phyloP scores from a whole-genome alignment of 495 filamentous ascomycete genomes.

The Margaritispora aquatica region DNA sequence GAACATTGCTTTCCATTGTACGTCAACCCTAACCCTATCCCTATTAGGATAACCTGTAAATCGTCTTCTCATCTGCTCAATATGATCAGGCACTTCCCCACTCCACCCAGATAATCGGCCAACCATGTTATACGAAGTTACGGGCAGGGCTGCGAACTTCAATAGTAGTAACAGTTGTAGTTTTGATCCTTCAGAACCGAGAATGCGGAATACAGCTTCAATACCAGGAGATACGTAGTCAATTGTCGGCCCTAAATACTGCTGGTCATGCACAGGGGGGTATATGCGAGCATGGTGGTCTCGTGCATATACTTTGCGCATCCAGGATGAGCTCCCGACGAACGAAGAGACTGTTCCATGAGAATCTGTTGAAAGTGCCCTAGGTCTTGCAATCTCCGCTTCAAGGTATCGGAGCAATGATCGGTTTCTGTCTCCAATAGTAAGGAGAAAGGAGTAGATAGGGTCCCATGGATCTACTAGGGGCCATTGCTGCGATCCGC shows the following conservation, averaged over 20 bases:
- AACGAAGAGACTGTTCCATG: too few species aligned
- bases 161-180: constrained; percentile 2
- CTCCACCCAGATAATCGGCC: constrained; percentile 3
- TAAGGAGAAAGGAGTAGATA: too few species aligned
- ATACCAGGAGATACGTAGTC: constrained; percentile 6
- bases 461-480: too few species aligned
- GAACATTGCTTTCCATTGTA: constrained; percentile 1
- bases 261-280: background rate
- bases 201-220: constrained; percentile 4
- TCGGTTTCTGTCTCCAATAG: too few species aligned
- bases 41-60: constrained; percentile 1
- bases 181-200: constrained; percentile 6
- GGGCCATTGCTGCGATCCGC: too few species aligned
- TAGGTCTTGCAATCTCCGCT: too few species aligned
- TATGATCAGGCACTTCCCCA: constrained; percentile 3
- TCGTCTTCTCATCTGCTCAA: constrained; percentile 5
- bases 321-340: too few species aligned
- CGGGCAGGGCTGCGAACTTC: background rate
- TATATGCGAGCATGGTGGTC: constrained; percentile 3
- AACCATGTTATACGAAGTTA: background rate
- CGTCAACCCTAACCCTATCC: background rate
- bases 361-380: too few species aligned
- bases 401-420: too few species aligned
- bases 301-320: constrained; percentile 5
- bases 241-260: constrained; percentile 1